phyloP scores from a whole-genome alignment of 1,284 basidiomycete genomes.

The Mycena citricolor region DNA sequence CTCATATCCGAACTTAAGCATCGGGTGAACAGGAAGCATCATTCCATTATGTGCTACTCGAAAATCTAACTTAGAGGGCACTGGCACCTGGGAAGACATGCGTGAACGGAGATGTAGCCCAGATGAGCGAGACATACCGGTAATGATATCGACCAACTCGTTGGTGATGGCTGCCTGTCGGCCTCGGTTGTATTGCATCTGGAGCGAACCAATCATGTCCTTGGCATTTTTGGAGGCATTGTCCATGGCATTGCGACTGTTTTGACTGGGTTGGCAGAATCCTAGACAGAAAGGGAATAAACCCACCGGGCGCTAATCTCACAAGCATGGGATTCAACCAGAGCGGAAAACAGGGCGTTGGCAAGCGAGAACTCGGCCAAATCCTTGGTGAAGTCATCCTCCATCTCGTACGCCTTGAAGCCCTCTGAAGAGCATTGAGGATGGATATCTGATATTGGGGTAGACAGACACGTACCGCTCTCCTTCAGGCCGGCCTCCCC shows the following conservation, averaged over 20 bases:
- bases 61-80: constrained; percentile 33
- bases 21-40: no score
- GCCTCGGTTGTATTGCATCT: constrained; percentile 98
- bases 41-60: constrained; percentile 10
- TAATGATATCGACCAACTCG: constrained; percentile 94
- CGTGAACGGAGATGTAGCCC: not conserved
- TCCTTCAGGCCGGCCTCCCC: constrained; percentile 79
- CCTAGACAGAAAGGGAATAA: not conserved
- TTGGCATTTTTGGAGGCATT: constrained; percentile 98
- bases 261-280: constrained; percentile 24
- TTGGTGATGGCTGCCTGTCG: constrained; percentile 98
- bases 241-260: constrained; percentile 97
- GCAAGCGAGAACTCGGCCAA: constrained; percentile 95
- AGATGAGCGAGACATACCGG: constrained; percentile 51
- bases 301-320: constrained; percentile 85
- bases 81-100: constrained; percentile 37
- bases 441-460: not conserved
- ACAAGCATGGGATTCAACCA: constrained; percentile 95
- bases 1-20: no score
- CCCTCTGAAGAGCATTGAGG: constrained; percentile 50
- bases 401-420: constrained; percentile 93
- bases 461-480: constrained; percentile 56
- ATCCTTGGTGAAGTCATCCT: constrained; percentile 93
- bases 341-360: constrained; percentile 93
- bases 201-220: constrained; percentile 85